Base-by-base conservation (phyloP, 306 rosid genomes). In the Senna tora region DNA sequence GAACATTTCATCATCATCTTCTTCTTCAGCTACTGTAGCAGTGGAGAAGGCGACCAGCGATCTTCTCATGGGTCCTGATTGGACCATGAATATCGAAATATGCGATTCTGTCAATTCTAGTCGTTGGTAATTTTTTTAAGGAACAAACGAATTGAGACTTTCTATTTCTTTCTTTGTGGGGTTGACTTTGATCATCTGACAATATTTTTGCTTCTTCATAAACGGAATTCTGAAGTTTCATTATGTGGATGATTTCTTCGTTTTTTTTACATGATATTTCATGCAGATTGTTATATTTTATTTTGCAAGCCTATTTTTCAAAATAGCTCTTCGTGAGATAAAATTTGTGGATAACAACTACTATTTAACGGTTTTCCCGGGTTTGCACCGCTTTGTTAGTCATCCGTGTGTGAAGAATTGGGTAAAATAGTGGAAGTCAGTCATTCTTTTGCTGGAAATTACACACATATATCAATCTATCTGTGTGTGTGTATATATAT, bases 31-130 rank as follows among this genome's bases (percentile, higher is more conserved):
- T 34, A 81, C 85, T 21, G 97, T 91, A 25, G 99, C 99, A 56
- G 99, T 95, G 14, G 99, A 95, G 69, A 95, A 95, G 82, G 99
- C 99, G 71, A 95, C 99, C 77, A 95, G 99, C 86, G 99, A 89
- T 82, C 97, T 95, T 85, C 96, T 95, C 64, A 84, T 95, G 69
- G 89, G 89, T 20, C 99, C 99, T 68, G 99, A 95, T 89, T 95
- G 99, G 99, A 91, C 99, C 62, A 91, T 95, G 90, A 95, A 95
- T 80, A 95, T 95, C 77, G 97, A 91, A 80, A 95, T 95, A 78
- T 95, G 99, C 61, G 99, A 95, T 77, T 95, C 99, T 69, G 79
- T 95, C 85, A 95, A 95, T 85, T 89, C 96, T 63, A 78, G 82
- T 86, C 95, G 84, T 39, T 95, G 99, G 99, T 91, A 84, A 77